Percentiles rank a stretch among this genome's conserved stretches.
Evolutionary conservation across 1,284 basidiomycete species (phyloP).

Genomic region (Sanguinoderma infundibulare): DNA sequence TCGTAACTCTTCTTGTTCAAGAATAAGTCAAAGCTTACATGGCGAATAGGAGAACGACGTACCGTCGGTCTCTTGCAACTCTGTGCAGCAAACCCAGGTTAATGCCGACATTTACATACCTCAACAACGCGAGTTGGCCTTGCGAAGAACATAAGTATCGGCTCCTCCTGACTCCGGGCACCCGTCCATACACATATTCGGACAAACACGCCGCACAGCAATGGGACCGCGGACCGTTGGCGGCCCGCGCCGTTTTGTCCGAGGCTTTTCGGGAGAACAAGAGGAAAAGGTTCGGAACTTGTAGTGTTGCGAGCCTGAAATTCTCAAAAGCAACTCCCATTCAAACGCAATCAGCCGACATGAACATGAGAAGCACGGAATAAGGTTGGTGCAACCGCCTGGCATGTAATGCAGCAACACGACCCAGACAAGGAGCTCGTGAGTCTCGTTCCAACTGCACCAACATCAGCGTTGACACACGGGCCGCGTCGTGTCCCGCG

Average conservation of each 20-base stretch:
- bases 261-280: neutral
- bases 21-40: too few relatives aligned
- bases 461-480: neutral
- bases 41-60: too few relatives aligned
- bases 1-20: too few relatives aligned
- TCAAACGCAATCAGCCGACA: neutral
- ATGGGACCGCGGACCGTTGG: neutral
- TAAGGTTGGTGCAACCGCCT: neutral
- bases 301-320: neutral
- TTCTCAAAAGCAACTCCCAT: neutral
- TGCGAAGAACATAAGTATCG: neutral
- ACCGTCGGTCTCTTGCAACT: too few relatives aligned
- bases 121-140: neutral
- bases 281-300: neutral
- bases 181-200: neutral
- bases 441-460: neutral
- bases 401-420: neutral
- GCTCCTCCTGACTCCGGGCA: neutral
- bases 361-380: neutral
- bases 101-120: too few relatives aligned
- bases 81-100: too few relatives aligned
- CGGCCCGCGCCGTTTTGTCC: neutral
- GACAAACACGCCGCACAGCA: neutral
- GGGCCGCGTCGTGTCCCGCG: neutral
- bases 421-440: neutral